Conservation (phyloP, 805 yeast genomes). For the Pichia californica region DNA sequence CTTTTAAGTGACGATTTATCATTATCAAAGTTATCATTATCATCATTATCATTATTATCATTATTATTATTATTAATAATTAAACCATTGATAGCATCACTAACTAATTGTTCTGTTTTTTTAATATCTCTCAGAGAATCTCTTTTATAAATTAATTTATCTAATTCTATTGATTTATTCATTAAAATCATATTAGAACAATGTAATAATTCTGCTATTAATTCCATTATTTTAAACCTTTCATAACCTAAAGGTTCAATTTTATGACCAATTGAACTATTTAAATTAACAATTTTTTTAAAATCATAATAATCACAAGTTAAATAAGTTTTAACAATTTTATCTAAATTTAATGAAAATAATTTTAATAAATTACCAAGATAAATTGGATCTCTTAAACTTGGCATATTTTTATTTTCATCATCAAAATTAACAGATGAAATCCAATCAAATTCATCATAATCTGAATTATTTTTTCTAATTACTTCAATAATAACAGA, state of each 20-base stretch:
- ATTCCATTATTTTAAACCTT: slow-evolving; percentile 80
- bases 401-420: slow-evolving; percentile 55
- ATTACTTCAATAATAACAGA: slow-evolving; percentile 90
- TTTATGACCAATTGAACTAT: slow-evolving; percentile 50
- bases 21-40: slow-evolving; percentile 6
- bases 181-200: slow-evolving; percentile 92
- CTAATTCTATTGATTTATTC: slow-evolving; percentile 66
- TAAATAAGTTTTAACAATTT: slow-evolving; percentile 27
- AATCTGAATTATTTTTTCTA: slow-evolving; percentile 91
- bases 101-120: slow-evolving; percentile 31
- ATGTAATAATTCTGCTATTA: slow-evolving; percentile 88
- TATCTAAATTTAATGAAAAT: slow-evolving; percentile 46
- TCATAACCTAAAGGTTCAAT: slow-evolving; percentile 83
- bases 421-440: slow-evolving; percentile 16
- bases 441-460: slow-evolving; percentile 51
- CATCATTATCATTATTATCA: not conserved
- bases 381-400: slow-evolving; percentile 84
- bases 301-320: slow-evolving; percentile 23
- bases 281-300: slow-evolving; percentile 9
- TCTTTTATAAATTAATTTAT: slow-evolving; percentile 55
- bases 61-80: slow-evolving; percentile 20
- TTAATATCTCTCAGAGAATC: slow-evolving; percentile 61
- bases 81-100: slow-evolving; percentile 30
- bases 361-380: slow-evolving; percentile 76
- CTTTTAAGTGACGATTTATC: slow-evolving; percentile 20